Percentiles rank a stretch among this genome's conserved stretches.
Evolutionary conservation across 2,329 filamentous ascomycete species (phyloP).

Genomic region (Ophiocordyceps camponoti-leonardi): DNA sequence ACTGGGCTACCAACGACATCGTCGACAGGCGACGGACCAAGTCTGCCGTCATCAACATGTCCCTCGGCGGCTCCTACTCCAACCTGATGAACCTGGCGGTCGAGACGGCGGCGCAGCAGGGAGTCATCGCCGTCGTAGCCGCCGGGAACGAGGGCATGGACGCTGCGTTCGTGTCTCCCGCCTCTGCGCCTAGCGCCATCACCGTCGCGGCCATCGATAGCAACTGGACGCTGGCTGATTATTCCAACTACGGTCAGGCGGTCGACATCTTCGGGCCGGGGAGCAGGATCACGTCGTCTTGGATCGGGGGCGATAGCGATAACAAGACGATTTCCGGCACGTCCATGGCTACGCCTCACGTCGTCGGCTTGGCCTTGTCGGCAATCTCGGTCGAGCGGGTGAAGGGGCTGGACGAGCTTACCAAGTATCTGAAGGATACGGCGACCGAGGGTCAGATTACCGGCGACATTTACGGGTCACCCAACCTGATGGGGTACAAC

Average conservation of each 20-base stretch:
- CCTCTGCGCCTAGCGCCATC: conserved; percentile 13
- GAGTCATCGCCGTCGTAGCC: conserved; percentile 34
- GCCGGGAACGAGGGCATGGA: conserved; percentile 30
- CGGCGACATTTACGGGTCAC: conserved; percentile 19
- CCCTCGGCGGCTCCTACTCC: conserved; percentile 30
- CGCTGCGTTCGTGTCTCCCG: conserved; percentile 12
- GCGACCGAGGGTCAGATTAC: conserved; percentile 22
- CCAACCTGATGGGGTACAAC: conserved; percentile 34
- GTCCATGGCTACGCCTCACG: conserved; percentile 46
- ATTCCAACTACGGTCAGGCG: conserved; percentile 30
- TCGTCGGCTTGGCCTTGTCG: conserved; percentile 36
- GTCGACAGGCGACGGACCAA: conserved; percentile 18
- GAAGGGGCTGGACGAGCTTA: conserved; percentile 17
- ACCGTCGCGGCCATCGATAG: conserved; percentile 19
- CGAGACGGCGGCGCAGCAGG: conserved; percentile 22
- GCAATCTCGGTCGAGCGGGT: conserved; percentile 25
- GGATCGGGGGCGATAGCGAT: conserved; percentile 24
- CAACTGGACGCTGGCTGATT: conserved; percentile 21
- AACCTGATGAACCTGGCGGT: conserved; percentile 31
- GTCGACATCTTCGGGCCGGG: conserved; percentile 37
- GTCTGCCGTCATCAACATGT: conserved; percentile 34
- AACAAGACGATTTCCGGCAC: conserved; percentile 37
- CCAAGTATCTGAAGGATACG: conserved; percentile 22
- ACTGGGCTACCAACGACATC: conserved; percentile 28
- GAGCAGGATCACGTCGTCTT: conserved; percentile 26